These are phyloP conservation scores for Tricholoma saponaceum DNA, from an alignment of 768 basidiomycete species.

Conservation along the genomic window DNA sequence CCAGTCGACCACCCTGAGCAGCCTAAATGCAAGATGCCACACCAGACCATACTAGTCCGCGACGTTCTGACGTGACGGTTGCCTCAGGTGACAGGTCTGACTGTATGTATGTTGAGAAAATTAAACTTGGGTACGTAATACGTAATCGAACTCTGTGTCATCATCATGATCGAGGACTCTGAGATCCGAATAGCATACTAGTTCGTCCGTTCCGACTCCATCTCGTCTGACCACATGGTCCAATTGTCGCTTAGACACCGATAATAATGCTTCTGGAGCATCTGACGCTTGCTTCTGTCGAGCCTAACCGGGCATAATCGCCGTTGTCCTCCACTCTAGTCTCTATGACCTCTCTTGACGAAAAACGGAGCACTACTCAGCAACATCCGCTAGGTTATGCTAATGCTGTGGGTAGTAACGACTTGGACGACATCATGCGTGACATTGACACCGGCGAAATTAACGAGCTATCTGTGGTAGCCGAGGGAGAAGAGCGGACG, in stretches of 20 bases:
- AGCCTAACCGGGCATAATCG: neutral
- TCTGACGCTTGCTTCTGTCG: neutral
- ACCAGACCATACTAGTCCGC: too few relatives aligned
- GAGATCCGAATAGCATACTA: too few relatives aligned
- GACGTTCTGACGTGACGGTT: too few relatives aligned
- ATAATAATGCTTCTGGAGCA: neutral
- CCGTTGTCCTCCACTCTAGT: neutral
- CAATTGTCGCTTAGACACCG: neutral
- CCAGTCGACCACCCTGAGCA: too few relatives aligned
- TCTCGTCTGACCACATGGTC: neutral
- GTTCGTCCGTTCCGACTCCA: too few relatives aligned
- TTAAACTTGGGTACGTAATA: too few relatives aligned
- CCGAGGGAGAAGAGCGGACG: constrained; percentile 62
- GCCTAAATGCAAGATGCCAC: too few relatives aligned
- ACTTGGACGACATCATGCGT: constrained; percentile 14
- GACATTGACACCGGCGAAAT: constrained; percentile 47
- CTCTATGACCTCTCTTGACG: constrained; percentile 13
- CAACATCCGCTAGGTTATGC: constrained; percentile 4
- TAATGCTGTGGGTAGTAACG: neutral
- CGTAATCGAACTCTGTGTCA: too few relatives aligned
- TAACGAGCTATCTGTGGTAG: constrained; percentile 54
- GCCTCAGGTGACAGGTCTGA: too few relatives aligned
- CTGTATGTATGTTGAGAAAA: too few relatives aligned
- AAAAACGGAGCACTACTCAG: constrained; percentile 5
- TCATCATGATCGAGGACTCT: too few relatives aligned